phyloP scores from a whole-genome alignment of 2,329 filamentous ascomycete species.

The Cercospora sp. region DNA sequence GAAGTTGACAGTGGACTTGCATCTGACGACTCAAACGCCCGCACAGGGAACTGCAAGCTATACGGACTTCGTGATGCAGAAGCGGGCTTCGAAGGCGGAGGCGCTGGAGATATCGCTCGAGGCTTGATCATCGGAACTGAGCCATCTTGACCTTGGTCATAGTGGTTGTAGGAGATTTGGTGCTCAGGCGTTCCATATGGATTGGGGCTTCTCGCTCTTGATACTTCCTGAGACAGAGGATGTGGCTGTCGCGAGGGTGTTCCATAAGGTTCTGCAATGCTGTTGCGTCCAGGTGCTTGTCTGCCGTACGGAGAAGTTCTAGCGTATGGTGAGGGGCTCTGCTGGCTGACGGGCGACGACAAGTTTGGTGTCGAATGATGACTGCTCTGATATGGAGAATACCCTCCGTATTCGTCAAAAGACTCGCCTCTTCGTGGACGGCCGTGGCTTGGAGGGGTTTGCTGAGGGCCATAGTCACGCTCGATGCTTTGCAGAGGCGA shows the following conservation, averaged over 20 bases:
- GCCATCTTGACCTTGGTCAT: slow-evolving; percentile 4
- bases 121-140: slow-evolving; percentile 35
- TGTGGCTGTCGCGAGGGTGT: slow-evolving; percentile 38
- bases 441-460: slow-evolving; percentile 27
- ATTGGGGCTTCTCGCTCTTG: slow-evolving; percentile 36
- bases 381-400: slow-evolving; percentile 35
- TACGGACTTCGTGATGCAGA: slow-evolving; percentile 30
- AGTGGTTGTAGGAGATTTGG: slow-evolving; percentile 10
- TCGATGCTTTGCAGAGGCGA: slow-evolving; percentile 38
- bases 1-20: slow-evolving; percentile 44
- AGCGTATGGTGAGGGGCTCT: slow-evolving; percentile 30
- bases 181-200: slow-evolving; percentile 22
- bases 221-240: slow-evolving; percentile 40
- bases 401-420: slow-evolving; percentile 32
- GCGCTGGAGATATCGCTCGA: slow-evolving; percentile 35
- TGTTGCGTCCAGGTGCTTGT: slow-evolving; percentile 34
- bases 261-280: slow-evolving; percentile 37
- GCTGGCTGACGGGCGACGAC: slow-evolving; percentile 23
- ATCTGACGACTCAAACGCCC: slow-evolving; percentile 37
- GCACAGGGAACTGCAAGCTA: slow-evolving; percentile 37
- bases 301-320: slow-evolving; percentile 28
- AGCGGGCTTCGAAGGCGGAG: slow-evolving; percentile 25
- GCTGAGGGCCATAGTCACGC: slow-evolving; percentile 30
- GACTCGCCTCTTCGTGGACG: slow-evolving; percentile 33
- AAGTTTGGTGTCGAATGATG: slow-evolving; percentile 33